Evolutionary conservation across 345 rosid genomes (phyloP).

Genomic region (Mallotus nudiflorus): DNA sequence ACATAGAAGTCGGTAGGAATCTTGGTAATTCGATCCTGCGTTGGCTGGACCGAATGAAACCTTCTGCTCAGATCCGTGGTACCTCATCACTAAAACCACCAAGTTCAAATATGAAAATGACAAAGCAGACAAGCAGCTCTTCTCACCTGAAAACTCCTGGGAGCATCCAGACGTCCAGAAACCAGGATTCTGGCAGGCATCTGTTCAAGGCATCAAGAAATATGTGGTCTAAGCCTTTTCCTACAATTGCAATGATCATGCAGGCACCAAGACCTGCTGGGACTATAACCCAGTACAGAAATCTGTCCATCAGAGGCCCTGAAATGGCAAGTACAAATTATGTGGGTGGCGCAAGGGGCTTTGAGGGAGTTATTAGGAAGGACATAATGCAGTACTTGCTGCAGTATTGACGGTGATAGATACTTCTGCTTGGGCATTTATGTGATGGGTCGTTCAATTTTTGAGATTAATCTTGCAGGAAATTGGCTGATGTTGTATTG

Average conservation of each 20-base stretch:
- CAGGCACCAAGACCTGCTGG: constrained; percentile 54
- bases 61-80: constrained; percentile 82
- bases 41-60: constrained; percentile 81
- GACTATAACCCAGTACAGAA: constrained; percentile 58
- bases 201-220: constrained; percentile 50
- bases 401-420: constrained; percentile 29
- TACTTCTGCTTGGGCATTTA: not conserved
- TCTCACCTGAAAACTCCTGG: constrained; percentile 42
- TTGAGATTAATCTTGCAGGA: not conserved
- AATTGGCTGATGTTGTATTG: not conserved
- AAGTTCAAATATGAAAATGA: constrained; percentile 35
- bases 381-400: constrained; percentile 76
- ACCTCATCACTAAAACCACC: constrained; percentile 31
- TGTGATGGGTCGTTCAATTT: not conserved
- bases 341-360: constrained; percentile 22
- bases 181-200: constrained; percentile 50
- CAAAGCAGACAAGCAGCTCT: constrained; percentile 38
- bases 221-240: constrained; percentile 51
- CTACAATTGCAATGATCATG: constrained; percentile 63
- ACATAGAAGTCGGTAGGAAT: constrained; percentile 82
- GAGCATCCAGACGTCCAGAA: constrained; percentile 39
- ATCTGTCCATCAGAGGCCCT: constrained; percentile 28
- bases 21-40: constrained; percentile 87
- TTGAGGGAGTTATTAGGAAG: constrained; percentile 53
- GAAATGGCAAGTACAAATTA: constrained; percentile 30